A percentile compares a stretch with the other conserved stretches of the same genome.
phyloP scores from a whole-genome alignment of 148 eudicot genomes.

The Vaccinium darrowii region DNA sequence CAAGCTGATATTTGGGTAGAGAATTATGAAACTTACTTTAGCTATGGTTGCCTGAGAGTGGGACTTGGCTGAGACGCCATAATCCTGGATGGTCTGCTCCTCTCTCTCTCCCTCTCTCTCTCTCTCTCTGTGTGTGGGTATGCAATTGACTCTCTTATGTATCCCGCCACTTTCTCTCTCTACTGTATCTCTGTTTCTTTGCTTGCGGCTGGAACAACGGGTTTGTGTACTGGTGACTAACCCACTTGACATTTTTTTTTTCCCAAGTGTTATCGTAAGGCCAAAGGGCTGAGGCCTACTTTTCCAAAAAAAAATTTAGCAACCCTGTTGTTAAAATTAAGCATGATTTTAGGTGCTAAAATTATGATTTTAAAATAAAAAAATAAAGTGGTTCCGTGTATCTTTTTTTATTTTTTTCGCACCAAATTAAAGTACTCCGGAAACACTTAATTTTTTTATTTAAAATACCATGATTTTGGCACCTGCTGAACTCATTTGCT shows the following conservation, averaged over 20 bases:
- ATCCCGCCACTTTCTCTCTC: background rate
- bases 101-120: background rate
- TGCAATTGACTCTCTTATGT: background rate
- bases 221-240: background rate
- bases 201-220: slow-evolving; percentile 12
- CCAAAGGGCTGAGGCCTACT: too few relatives aligned
- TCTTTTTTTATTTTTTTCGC: too few relatives aligned
- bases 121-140: background rate
- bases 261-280: too few relatives aligned
- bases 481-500: too few relatives aligned
- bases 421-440: too few relatives aligned
- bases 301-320: too few relatives aligned
- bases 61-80: slow-evolving; percentile 5
- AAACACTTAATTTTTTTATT: too few relatives aligned
- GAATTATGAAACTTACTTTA: slow-evolving; percentile 8
- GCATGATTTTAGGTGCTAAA: too few relatives aligned
- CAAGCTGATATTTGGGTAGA: background rate
- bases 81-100: background rate
- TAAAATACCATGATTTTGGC: too few relatives aligned
- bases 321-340: too few relatives aligned
- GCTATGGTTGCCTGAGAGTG: background rate
- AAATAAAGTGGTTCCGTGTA: too few relatives aligned
- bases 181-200: background rate
- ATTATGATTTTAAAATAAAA: too few relatives aligned
- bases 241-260: background rate